Conservation (phyloP, 495 filamentous ascomycete species). For the Elaphomyces granulatus region DNA sequence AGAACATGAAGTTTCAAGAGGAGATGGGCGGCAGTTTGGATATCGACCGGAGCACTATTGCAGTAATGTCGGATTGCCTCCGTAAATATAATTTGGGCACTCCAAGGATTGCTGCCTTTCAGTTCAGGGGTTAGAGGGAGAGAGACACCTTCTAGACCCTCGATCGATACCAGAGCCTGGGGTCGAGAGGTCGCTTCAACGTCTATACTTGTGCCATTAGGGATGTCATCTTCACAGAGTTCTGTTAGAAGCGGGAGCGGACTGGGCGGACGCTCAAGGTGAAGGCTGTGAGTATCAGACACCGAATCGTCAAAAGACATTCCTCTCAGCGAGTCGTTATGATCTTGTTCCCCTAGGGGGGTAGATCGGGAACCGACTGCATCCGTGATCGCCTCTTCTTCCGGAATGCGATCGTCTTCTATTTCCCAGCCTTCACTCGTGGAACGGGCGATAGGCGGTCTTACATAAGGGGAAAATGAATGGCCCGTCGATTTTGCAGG, state of each 20-base stretch:
- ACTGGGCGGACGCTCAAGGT: constrained; percentile 30
- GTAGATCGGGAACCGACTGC: constrained; percentile 1
- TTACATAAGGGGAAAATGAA: constrained; percentile 26
- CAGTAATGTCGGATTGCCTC: constrained; percentile 33
- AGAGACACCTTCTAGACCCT: constrained; percentile 15
- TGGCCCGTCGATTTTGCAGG: constrained; percentile 30
- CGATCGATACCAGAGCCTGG: constrained; percentile 2
- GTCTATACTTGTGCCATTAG: constrained; percentile 21
- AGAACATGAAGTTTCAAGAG: constrained; percentile 31
- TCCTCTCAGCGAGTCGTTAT: constrained; percentile 13
- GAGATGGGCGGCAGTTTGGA: constrained; percentile 34
- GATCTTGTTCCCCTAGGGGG: constrained; percentile 1
- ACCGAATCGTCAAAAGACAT: constrained; percentile 13
- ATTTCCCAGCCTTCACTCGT: constrained; percentile 6
- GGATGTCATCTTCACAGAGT: too few relatives aligned
- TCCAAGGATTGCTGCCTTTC: constrained; percentile 31
- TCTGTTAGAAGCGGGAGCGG: constrained; percentile 26
- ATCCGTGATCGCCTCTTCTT: constrained; percentile 2
- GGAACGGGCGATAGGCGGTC: constrained; percentile 7
- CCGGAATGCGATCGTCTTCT: constrained; percentile 4
- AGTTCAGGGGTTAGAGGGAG: constrained; percentile 21
- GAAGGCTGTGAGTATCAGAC: constrained; percentile 13
- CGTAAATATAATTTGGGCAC: constrained; percentile 29
- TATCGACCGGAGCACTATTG: constrained; percentile 27
- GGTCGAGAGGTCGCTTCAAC: constrained; percentile 4